Percentiles rank a stretch among this genome's conserved stretches.
These are phyloP conservation scores for Diplodia corticola DNA, from an alignment of 2,329 filamentous ascomycete genomes.

Conservation along the genomic window DNA sequence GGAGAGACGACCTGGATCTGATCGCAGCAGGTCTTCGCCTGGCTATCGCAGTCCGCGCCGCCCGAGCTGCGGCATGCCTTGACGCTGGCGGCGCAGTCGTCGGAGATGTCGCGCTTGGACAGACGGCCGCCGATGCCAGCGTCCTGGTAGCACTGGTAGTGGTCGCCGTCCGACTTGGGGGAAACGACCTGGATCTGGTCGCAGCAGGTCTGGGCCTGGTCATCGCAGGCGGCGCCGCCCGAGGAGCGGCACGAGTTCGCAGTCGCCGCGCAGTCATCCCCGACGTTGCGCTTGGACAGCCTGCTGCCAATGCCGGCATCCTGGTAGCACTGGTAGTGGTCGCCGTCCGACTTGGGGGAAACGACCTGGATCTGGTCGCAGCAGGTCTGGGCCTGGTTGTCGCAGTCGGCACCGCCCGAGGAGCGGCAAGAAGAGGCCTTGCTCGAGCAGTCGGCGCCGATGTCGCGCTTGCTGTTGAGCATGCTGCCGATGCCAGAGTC, in stretches of 20 bases:
- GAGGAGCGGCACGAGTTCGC: background rate
- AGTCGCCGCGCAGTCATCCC: background rate
- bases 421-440: background rate
- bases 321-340: conserved; percentile 6
- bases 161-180: background rate
- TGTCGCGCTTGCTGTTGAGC: background rate
- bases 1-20: too few species aligned
- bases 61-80: background rate
- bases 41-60: background rate
- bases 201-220: background rate
- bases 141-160: conserved; percentile 11
- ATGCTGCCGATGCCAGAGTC: background rate
- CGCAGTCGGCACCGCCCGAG: background rate
- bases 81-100: background rate
- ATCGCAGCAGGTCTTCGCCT: background rate
- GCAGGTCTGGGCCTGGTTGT: background rate
- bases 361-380: background rate
- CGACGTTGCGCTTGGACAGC: background rate
- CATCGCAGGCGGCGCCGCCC: background rate
- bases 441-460: background rate
- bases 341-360: background rate
- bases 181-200: background rate
- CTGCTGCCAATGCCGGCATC: background rate
- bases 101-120: background rate
- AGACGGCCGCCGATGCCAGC: background rate